Conservation (phyloP, 1,139 yeast species). For the Suhomyces wounanorum region DNA sequence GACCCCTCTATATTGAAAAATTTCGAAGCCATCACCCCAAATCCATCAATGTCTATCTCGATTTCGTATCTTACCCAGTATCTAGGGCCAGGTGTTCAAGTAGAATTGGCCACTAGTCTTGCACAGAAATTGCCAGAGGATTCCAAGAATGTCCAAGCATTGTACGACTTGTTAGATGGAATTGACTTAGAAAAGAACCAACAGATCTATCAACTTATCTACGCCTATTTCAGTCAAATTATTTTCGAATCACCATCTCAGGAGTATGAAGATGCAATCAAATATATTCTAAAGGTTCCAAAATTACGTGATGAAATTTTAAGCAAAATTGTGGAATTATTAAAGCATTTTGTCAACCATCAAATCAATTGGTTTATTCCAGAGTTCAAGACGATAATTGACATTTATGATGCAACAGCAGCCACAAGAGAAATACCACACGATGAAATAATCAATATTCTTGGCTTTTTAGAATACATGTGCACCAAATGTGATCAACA, state of each 20-base stretch:
- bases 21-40: slow-evolving; percentile 3
- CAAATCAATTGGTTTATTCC: slow-evolving; percentile 26
- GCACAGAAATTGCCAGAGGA: slow-evolving; percentile 20
- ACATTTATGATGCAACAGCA: not conserved
- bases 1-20: slow-evolving; percentile 3
- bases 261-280: slow-evolving; percentile 19
- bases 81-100: slow-evolving; percentile 29
- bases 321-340: slow-evolving; percentile 14
- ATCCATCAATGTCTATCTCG: slow-evolving; percentile 17
- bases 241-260: slow-evolving; percentile 11
- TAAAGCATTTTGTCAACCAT: slow-evolving; percentile 18
- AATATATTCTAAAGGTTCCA: slow-evolving; percentile 23
- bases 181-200: slow-evolving; percentile 24
- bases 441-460: slow-evolving; percentile 12
- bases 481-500: slow-evolving; percentile 13
- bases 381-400: slow-evolving; percentile 15
- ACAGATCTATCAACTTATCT: slow-evolving; percentile 25
- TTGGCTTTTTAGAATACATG: slow-evolving; percentile 22
- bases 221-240: slow-evolving; percentile 15
- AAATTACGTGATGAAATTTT: slow-evolving; percentile 22
- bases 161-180: slow-evolving; percentile 39
- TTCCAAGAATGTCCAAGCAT: slow-evolving; percentile 25
- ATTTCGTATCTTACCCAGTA: slow-evolving; percentile 31
- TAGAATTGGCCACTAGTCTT: slow-evolving; percentile 27
- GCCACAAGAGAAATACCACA: slow-evolving; percentile 6